phyloP scores from a whole-genome alignment of 1,284 basidiomycete species.

The Ganoderma meredithae region DNA sequence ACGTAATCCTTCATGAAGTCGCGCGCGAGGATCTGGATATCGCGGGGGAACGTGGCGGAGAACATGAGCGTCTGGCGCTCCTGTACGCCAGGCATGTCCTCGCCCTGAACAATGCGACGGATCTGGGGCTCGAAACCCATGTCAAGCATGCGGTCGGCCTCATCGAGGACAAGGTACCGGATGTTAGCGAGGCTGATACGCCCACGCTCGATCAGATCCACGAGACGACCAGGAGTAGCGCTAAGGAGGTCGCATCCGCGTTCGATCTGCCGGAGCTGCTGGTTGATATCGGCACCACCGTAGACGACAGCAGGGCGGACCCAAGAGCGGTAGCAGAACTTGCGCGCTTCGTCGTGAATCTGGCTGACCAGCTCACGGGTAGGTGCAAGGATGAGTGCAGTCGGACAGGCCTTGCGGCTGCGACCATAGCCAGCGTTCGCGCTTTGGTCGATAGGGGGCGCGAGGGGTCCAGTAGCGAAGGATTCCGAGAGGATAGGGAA shows the following conservation, averaged over 20 bases:
- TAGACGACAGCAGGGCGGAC: slow-evolving; percentile 99
- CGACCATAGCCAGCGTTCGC: slow-evolving; percentile 63
- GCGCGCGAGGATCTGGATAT: slow-evolving; percentile 97
- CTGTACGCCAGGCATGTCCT: slow-evolving; percentile 95
- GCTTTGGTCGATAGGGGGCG: slow-evolving; percentile 65
- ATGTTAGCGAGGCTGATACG: slow-evolving; percentile 97
- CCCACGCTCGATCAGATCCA: slow-evolving; percentile 98
- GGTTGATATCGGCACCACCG: slow-evolving; percentile 97
- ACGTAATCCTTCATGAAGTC: slow-evolving; percentile 98
- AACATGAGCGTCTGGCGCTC: slow-evolving; percentile 99
- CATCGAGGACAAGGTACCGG: slow-evolving; percentile 97
- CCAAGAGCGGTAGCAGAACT: slow-evolving; percentile 99
- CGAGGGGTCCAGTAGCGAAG: slow-evolving; percentile 84
- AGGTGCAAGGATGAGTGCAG: slow-evolving; percentile 95
- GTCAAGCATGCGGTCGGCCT: slow-evolving; percentile 99
- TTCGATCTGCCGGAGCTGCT: slow-evolving; percentile 94
- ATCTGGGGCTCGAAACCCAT: slow-evolving; percentile 99
- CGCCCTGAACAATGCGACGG: slow-evolving; percentile 95
- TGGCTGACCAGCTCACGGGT: slow-evolving; percentile 99
- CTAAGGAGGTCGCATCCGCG: slow-evolving; percentile 97
- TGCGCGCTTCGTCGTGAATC: slow-evolving; percentile 99
- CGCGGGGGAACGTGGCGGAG: slow-evolving; percentile 98
- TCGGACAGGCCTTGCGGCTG: slow-evolving; percentile 92
- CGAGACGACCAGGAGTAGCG: slow-evolving; percentile 98
- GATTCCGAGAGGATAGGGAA: slow-evolving; percentile 99